Evolutionary conservation across 192 early-diverging fungal species (phyloP).

Genomic region (Rhizophagus sp.): DNA sequence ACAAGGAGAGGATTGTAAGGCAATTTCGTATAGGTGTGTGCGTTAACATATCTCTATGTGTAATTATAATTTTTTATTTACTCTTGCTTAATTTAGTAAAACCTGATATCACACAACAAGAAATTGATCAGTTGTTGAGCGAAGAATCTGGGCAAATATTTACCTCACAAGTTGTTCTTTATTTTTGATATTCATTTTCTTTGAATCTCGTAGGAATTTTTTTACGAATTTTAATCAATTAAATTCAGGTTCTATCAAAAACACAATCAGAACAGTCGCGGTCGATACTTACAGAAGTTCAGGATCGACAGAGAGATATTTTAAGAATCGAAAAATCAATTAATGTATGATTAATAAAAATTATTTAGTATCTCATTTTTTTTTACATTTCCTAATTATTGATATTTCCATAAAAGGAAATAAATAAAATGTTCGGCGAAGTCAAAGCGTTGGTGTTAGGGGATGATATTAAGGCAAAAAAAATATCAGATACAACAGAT

Average conservation of each 20-base stretch:
- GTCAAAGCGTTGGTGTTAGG: conserved; percentile 15
- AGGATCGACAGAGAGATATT: conserved; percentile 19
- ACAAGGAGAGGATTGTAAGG: not conserved
- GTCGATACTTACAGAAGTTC: not conserved
- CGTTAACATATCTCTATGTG: not conserved
- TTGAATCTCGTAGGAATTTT: not conserved
- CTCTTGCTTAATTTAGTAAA: not conserved
- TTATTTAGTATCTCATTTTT: not conserved
- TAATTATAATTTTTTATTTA: not conserved
- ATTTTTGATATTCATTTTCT: not conserved
- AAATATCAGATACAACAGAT: not conserved
- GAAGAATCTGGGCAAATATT: not conserved
- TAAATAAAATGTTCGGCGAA: conserved; percentile 20
- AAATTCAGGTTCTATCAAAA: not conserved
- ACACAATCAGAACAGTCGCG: not conserved
- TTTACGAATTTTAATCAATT: not conserved
- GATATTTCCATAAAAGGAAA: not conserved
- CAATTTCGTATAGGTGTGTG: not conserved
- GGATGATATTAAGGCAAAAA: not conserved
- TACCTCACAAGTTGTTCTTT: not conserved
- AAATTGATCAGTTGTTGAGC: not conserved
- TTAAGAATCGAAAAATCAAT: conserved; percentile 15
- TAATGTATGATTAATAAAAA: not conserved
- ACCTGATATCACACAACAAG: conserved; percentile 18
- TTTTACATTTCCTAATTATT: not conserved